These are phyloP conservation scores for Backusella parvicylindrica DNA, from an alignment of 192 early-diverging fungal species.

Conservation along the genomic window DNA sequence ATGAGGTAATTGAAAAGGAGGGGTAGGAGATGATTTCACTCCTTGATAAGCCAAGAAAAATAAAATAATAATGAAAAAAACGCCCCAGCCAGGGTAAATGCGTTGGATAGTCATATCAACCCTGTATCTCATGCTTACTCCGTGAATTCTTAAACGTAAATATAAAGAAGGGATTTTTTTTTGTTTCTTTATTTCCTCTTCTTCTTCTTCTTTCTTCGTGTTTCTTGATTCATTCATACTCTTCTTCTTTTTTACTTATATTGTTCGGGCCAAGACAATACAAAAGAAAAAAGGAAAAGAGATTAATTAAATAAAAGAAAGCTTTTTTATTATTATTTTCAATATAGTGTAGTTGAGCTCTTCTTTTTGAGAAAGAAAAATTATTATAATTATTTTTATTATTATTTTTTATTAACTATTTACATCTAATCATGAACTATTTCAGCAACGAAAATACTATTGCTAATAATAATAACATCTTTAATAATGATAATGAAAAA, in stretches of 20 bases:
- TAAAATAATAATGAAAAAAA: background rate
- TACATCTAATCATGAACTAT: background rate
- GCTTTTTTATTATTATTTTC: background rate
- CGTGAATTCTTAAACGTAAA: background rate
- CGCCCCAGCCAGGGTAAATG: background rate
- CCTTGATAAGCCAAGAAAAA: background rate
- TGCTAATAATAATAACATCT: background rate
- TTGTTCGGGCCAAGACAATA: conserved; percentile 1
- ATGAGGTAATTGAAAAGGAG: background rate
- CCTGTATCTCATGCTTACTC: background rate
- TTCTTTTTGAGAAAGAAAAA: background rate
- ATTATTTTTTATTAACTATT: background rate
- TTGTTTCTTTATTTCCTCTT: background rate
- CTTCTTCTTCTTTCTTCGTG: background rate
- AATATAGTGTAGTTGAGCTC: background rate
- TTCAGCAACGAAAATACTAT: background rate
- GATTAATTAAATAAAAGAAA: background rate
- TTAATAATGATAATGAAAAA: background rate
- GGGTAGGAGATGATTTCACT: background rate
- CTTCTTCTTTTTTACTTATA: background rate
- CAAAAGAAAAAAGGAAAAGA: background rate
- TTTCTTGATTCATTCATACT: background rate
- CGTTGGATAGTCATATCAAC: background rate
- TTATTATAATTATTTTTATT: background rate
- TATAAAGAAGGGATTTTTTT: background rate